Base-by-base conservation (phyloP, 305 asterid genomes). In the Fraxinus velutina region DNA sequence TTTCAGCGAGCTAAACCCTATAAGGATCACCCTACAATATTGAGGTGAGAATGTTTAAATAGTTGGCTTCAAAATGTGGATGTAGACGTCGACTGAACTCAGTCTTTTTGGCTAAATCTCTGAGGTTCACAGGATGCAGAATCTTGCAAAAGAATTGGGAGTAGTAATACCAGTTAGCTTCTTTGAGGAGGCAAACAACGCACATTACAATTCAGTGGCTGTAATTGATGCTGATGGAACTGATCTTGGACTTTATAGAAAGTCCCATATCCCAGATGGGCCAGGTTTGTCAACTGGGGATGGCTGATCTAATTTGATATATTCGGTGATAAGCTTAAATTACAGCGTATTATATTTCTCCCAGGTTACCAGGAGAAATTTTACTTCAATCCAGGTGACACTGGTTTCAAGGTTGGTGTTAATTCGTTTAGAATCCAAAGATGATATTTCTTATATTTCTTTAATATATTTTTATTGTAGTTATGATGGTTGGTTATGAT, bases 301-400 rank as follows among this genome's bases (percentile, higher is more conserved):
- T 66, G 32, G 15, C 47, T 10, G 77, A 36, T 83, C 33, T 70
- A 52, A 15, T 33, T 76, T 79, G 52, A n/a, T 75, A 68, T 76
- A 15, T 85, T 73, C 7, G 4, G 27, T 78, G 32, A 7, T 75
- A 30, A 34, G 12, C 22, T 57, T 81, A 76, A 79, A 33, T 82
- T 70, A 30, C 32, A 72, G 64, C 72, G 52, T 74, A 74, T 78
- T 76, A 19, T 81, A 71, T 60, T 85, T 64, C 79, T 85, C 77
- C 83, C 92, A 94, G 98, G 99, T 77, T 96, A 96, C 89, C 98
- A 94, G 89, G 99, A 96, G 92, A 96, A 96, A 76, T 96, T 91
- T 88, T 94, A 96, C 90, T 96, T 96, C 86, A 96, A 94, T 88
- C 98, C 97, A 13, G 98, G 99, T 12, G 99, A 96, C 90, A 96